Evolutionary conservation across 1,284 basidiomycete species (phyloP).

Genomic region (Gomphus bonarii): DNA sequence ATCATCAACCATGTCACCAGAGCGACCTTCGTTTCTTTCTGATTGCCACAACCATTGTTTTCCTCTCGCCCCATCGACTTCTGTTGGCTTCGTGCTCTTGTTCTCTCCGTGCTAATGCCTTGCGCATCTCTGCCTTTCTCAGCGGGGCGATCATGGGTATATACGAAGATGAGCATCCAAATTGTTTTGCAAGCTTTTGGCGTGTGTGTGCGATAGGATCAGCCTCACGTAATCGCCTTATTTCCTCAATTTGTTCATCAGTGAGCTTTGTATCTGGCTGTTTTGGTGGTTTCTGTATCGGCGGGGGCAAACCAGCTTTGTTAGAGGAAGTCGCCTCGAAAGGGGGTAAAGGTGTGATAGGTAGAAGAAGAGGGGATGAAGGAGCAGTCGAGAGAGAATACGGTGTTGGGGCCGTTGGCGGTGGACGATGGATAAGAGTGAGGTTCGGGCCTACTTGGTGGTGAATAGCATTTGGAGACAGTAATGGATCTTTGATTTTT

Average conservation of each 20-base stretch:
- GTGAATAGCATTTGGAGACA: conserved; percentile 38
- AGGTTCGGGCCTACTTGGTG: conserved; percentile 45
- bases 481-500: conserved; percentile 54
- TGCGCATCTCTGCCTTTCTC: conserved; percentile 33
- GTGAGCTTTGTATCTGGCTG: conserved; percentile 29
- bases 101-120: conserved; percentile 28
- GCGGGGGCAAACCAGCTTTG: conserved; percentile 34
- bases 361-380: conserved; percentile 51
- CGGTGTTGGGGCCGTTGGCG: conserved; percentile 60
- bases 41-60: conserved; percentile 42
- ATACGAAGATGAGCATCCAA: conserved; percentile 44
- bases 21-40: conserved; percentile 42
- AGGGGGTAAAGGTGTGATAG: conserved; percentile 19
- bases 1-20: conserved; percentile 33
- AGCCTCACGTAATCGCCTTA: conserved; percentile 41
- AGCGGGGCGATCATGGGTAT: conserved; percentile 48
- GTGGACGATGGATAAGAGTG: conserved; percentile 71
- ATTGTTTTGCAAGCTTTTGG: conserved; percentile 43
- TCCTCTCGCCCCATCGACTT: conserved; percentile 50
- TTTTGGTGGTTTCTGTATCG: conserved; percentile 26
- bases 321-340: conserved; percentile 9
- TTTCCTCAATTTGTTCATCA: conserved; percentile 41
- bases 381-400: conserved; percentile 57
- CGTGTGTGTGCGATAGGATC: conserved; percentile 44
- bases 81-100: conserved; percentile 29